These are phyloP conservation scores for Lecanicillium sp. DNA, from an alignment of 2,329 filamentous ascomycete species.

Conservation along the genomic window DNA sequence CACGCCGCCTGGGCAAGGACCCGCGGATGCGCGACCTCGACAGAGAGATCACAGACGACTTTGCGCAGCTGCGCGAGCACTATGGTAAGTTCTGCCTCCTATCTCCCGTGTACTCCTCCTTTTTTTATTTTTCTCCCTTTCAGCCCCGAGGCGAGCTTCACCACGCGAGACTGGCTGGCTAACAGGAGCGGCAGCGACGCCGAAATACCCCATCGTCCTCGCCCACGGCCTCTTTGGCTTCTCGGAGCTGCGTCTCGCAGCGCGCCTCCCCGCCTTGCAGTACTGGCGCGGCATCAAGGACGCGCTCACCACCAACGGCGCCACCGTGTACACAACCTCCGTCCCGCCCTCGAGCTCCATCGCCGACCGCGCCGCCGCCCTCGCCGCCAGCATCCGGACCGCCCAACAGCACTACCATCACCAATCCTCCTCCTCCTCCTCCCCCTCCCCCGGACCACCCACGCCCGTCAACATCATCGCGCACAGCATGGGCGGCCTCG, in stretches of 20 bases:
- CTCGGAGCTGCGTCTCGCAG: conserved; percentile 47
- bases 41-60: conserved; percentile 40
- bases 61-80: conserved; percentile 37
- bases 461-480: conserved; percentile 69
- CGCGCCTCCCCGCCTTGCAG: conserved; percentile 48
- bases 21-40: conserved; percentile 36
- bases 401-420: conserved; percentile 21
- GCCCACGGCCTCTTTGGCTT: conserved; percentile 62
- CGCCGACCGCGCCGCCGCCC: conserved; percentile 51
- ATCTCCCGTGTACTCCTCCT: conserved; percentile 1
- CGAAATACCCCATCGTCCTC: conserved; percentile 57
- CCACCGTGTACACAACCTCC: conserved; percentile 52
- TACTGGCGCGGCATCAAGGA: conserved; percentile 62
- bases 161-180: no score
- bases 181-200: conserved; percentile 43
- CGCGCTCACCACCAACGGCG: conserved; percentile 46
- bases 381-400: conserved; percentile 51
- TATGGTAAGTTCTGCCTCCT: conserved; percentile 32
- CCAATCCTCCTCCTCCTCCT: conserved; percentile 5
- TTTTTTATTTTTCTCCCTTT: not conserved
- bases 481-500: conserved; percentile 63
- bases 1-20: conserved; percentile 24
- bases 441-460: no score
- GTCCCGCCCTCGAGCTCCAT: conserved; percentile 58
- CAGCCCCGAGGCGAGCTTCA: no score